phyloP scores from a whole-genome alignment of 208 protist genomes.

The Angomonas deanei region DNA sequence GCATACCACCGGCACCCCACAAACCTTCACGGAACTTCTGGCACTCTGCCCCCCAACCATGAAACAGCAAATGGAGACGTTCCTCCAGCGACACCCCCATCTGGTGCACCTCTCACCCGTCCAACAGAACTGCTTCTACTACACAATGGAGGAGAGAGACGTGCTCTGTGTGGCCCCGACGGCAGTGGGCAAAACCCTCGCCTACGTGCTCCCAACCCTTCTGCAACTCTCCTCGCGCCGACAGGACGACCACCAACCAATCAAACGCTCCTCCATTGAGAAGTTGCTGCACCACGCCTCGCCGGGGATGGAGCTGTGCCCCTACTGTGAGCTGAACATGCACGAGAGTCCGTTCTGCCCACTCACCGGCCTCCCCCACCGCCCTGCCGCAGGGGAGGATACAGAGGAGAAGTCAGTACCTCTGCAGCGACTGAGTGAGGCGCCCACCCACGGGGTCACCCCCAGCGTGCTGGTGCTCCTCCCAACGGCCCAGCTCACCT shows the following conservation, averaged over 20 bases:
- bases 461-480: conserved; percentile 70
- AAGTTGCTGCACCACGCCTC: conserved; percentile 59
- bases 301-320: conserved; percentile 58
- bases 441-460: conserved; percentile 18
- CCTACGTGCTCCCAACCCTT: conserved; percentile 81
- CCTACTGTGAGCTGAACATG: conserved; percentile 75
- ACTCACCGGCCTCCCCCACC: conserved; percentile 67
- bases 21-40: conserved; percentile 47
- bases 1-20: conserved; percentile 19
- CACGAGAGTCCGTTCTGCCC: conserved; percentile 47
- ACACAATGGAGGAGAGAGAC: conserved; percentile 74
- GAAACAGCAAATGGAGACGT: background rate
- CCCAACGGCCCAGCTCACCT: conserved; percentile 60
- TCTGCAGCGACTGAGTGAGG: background rate
- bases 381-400: background rate
- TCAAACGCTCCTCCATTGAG: conserved; percentile 49
- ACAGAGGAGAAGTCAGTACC: background rate
- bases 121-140: conserved; percentile 46
- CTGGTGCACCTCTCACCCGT: conserved; percentile 41
- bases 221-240: conserved; percentile 51
- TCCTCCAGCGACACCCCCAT: conserved; percentile 9
- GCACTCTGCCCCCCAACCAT: conserved; percentile 29
- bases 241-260: background rate
- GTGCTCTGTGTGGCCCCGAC: conserved; percentile 83
- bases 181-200: conserved; percentile 89